Percentiles rank a stretch among this genome's conserved stretches.
Evolutionary conservation across 352 stramenopile species (phyloP).

Genomic region (Globisporangium orthogonon): DNA sequence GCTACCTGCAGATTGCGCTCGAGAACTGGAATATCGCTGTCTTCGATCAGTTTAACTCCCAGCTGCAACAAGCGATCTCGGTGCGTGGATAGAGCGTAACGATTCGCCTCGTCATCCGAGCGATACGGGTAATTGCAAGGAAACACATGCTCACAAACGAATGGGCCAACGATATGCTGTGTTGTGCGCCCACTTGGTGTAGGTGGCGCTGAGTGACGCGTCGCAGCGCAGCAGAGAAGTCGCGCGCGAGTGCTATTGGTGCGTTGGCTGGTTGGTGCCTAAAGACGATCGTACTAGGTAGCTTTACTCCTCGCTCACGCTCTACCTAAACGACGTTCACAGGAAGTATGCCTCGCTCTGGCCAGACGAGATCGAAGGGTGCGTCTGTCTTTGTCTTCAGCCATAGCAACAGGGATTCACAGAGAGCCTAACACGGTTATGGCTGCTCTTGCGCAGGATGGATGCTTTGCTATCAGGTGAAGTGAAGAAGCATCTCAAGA

Average conservation of each 20-base stretch:
- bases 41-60: slow-evolving; percentile 35
- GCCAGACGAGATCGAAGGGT: slow-evolving; percentile 40
- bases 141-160: no score
- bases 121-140: no score
- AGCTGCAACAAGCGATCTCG: slow-evolving; percentile 30
- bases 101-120: background rate
- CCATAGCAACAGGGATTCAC: background rate
- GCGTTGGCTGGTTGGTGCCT: background rate
- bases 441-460: slow-evolving; percentile 18
- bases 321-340: background rate
- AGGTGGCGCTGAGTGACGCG: slow-evolving; percentile 43
- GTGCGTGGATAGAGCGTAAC: slow-evolving; percentile 12
- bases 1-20: slow-evolving; percentile 40
- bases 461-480: slow-evolving; percentile 32
- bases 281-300: no score
- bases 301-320: background rate
- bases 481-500: slow-evolving; percentile 67
- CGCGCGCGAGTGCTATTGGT: slow-evolving; percentile 61
- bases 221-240: slow-evolving; percentile 51
- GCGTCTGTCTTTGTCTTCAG: background rate
- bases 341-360: slow-evolving; percentile 47
- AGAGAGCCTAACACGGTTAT: background rate
- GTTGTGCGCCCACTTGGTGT: background rate
- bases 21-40: slow-evolving; percentile 25
- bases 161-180: background rate